phyloP scores from a whole-genome alignment of 768 basidiomycete genomes.

The Cystobasidium onofrii region DNA sequence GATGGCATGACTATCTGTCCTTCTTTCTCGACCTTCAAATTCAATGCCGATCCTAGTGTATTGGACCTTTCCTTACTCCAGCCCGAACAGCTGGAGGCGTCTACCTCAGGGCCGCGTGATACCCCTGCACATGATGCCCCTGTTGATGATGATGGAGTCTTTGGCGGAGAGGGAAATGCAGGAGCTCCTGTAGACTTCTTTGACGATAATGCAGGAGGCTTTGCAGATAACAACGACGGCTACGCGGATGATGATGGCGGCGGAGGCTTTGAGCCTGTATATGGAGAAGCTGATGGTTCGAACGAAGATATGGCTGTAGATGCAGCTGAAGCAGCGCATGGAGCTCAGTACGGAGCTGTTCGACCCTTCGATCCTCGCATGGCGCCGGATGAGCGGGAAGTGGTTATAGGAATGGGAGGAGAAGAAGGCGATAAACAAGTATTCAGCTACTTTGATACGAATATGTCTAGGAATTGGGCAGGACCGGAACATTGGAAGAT shows the following conservation, averaged over 20 bases:
- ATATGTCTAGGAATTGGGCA: constrained; percentile 86
- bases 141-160: constrained; percentile 35
- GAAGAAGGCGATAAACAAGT: constrained; percentile 54
- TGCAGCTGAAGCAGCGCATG: constrained; percentile 25
- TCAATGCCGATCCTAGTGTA: constrained; percentile 59
- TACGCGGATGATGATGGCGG: constrained; percentile 32
- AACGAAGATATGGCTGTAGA: constrained; percentile 45
- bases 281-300: constrained; percentile 13
- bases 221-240: constrained; percentile 33
- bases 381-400: constrained; percentile 65
- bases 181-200: constrained; percentile 43
- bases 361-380: constrained; percentile 78
- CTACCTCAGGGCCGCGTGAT: constrained; percentile 32
- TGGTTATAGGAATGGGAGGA: constrained; percentile 77
- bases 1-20: constrained; percentile 68
- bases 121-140: constrained; percentile 31
- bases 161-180: constrained; percentile 25
- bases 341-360: constrained; percentile 46
- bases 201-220: constrained; percentile 37
- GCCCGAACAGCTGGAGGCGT: constrained; percentile 24
- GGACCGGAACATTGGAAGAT: constrained; percentile 99
- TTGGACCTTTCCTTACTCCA: constrained; percentile 52
- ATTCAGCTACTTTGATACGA: constrained; percentile 81
- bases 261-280: constrained; percentile 24
- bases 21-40: constrained; percentile 72